Conservation (phyloP, 2,329 filamentous ascomycete species). For the Ophiognomonia clavigignenti-juglandacearum region DNA sequence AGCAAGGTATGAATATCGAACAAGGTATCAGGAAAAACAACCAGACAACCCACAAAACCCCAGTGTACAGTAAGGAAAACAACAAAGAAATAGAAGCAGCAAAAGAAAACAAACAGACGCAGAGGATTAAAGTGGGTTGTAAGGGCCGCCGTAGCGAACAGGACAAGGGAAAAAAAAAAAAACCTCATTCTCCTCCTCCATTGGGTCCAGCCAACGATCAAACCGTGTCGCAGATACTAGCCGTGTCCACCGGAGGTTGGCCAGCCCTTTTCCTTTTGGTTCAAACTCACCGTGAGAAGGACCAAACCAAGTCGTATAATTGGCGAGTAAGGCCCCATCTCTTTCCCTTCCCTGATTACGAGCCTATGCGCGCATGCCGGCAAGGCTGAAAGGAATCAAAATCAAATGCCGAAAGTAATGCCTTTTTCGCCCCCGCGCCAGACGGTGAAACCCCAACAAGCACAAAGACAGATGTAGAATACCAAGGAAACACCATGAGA, state of each 20-base stretch:
- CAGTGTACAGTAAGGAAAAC: slow-evolving; percentile 15
- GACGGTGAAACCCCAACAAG: slow-evolving; percentile 22
- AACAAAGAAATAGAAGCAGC: slow-evolving; percentile 25
- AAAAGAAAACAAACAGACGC: slow-evolving; percentile 23
- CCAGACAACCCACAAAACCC: slow-evolving; percentile 12
- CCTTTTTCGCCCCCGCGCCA: slow-evolving; percentile 18
- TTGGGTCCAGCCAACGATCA: slow-evolving; percentile 49
- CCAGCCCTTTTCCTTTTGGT: slow-evolving; percentile 20
- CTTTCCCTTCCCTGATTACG: slow-evolving; percentile 34
- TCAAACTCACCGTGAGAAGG: slow-evolving; percentile 21
- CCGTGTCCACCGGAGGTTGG: slow-evolving; percentile 31
- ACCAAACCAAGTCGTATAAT: slow-evolving; percentile 29
- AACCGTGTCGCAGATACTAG: slow-evolving; percentile 37
- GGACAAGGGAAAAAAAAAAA: slow-evolving; percentile 39
- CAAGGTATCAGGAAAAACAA: slow-evolving; percentile 51
- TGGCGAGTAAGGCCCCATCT: slow-evolving; percentile 28
- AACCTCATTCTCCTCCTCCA: slow-evolving; percentile 30
- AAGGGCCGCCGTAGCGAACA: slow-evolving; percentile 41
- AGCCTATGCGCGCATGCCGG: slow-evolving; percentile 30
- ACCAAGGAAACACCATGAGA: slow-evolving; percentile 26
- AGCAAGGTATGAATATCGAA: slow-evolving; percentile 45
- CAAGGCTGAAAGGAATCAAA: slow-evolving; percentile 21
- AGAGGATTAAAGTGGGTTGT: slow-evolving; percentile 34
- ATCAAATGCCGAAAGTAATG: slow-evolving; percentile 19
- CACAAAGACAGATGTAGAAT: slow-evolving; percentile 35